Base-by-base conservation (phyloP, 2,329 filamentous ascomycete species). In the Neopestalotiopsis sp. region DNA sequence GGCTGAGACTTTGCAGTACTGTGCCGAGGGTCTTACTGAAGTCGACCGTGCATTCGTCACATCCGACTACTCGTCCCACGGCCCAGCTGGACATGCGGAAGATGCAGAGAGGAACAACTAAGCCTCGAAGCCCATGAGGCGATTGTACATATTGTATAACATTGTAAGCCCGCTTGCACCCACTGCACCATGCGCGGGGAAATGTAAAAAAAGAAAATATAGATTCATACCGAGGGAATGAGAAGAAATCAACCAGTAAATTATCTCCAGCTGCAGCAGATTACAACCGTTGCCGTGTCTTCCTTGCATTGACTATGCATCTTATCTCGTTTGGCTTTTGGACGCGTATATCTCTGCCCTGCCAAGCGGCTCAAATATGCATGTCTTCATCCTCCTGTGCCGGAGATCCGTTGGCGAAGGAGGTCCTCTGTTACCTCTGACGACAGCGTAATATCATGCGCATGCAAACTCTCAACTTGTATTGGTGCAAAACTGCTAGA, bases 1-100 rank as follows among this genome's bases (percentile, higher is more conserved):
- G 56, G 86, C 87, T 0, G 89, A 91, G 80, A 90, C 88, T 3
- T 74, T 91, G 72, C 89, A 91, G 77, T 91, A 91, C 75, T 90
- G 89, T 71, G 77, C 83, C 30, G 88, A 90, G 72, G 86, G 85
- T 1, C 76, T 83, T 4, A 76, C 77, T 1, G 77, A 75, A 59
- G 81, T 81, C 20, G 81, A 81, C 69, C 74, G 81, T 65, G 81
- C 81, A 1, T 81, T 81, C 70, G 80, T 82, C 5, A 80, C 80
- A 28, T 76, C 78, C 30, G 82, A 83, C 67, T 83, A 67, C 40
- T 67, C 65, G 7, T 59, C 65, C 6, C 42, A 32, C 13, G 65
- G 65, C 17, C 65, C 65, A 10, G 32, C 30, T 24, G 65, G 65
- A 1, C 65, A 67, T n/a, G 65, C 65, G 9, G 40, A 30, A 61